phyloP scores from a whole-genome alignment of 2,329 filamentous ascomycete genomes.

The Penicillium sp. region DNA sequence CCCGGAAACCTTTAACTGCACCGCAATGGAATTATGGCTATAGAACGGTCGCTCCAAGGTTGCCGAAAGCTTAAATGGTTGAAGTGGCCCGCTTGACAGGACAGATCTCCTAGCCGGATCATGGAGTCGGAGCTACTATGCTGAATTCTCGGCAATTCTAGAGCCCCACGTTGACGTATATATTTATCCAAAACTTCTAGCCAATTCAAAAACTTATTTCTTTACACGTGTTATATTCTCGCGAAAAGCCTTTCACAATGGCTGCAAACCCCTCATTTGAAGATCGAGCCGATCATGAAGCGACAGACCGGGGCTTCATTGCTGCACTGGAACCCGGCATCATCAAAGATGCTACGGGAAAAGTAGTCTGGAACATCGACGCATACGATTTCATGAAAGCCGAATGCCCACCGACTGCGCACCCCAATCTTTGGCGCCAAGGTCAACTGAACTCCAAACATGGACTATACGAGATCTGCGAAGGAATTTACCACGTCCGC shows the following conservation, averaged over 20 bases:
- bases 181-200: background rate
- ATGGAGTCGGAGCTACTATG: background rate
- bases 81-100: background rate
- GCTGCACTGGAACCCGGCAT: constrained; percentile 15
- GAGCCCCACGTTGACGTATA: background rate
- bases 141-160: background rate
- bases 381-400: constrained; percentile 32
- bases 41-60: background rate
- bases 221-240: background rate
- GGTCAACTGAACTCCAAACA: constrained; percentile 31
- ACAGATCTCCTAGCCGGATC: background rate
- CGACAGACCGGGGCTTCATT: constrained; percentile 25
- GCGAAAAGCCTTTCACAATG: background rate
- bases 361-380: constrained; percentile 35
- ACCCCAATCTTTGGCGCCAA: constrained; percentile 39
- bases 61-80: background rate
- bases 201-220: background rate
- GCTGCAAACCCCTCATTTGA: constrained; percentile 8
- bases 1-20: too few relatives aligned
- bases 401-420: constrained; percentile 26
- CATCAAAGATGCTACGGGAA: constrained; percentile 23
- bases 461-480: constrained; percentile 37
- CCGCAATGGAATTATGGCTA: background rate
- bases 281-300: constrained; percentile 18
- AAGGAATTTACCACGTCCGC: constrained; percentile 43